These are phyloP conservation scores for Leccinum variicolor DNA, from an alignment of 768 basidiomycete genomes.

Conservation along the genomic window DNA sequence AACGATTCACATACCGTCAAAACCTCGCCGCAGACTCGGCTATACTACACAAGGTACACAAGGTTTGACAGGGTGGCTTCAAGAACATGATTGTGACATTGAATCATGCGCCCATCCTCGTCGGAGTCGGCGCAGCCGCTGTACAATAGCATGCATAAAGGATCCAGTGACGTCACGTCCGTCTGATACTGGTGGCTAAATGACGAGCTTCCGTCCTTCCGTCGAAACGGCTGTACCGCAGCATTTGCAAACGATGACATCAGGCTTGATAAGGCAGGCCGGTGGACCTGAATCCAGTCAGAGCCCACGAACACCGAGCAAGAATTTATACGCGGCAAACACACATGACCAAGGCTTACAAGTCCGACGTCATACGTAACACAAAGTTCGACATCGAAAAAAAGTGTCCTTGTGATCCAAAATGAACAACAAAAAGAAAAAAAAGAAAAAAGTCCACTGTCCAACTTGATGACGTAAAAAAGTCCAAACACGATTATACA, in stretches of 20 bases:
- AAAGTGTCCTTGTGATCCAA: not conserved
- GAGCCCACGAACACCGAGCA: not conserved
- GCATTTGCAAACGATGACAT: constrained; percentile 3
- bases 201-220: not conserved
- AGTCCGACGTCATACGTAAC: constrained; percentile 15
- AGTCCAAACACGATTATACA: not conserved
- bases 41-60: not conserved
- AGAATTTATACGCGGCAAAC: not conserved
- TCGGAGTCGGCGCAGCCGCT: not conserved
- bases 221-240: not conserved
- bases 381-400: not conserved
- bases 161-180: not conserved
- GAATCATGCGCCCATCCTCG: not conserved
- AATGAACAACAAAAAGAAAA: not conserved
- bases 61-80: not conserved
- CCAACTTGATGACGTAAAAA: not conserved
- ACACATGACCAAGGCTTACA: not conserved
- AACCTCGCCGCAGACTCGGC: not conserved
- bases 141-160: not conserved
- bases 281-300: not conserved
- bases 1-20: constrained; percentile 1
- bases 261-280: not conserved
- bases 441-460: not conserved
- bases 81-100: not conserved
- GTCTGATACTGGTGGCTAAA: not conserved